A percentile compares a stretch with the other conserved stretches of the same genome.
These are phyloP conservation scores for Glutinoglossum americanum DNA, from an alignment of 495 filamentous ascomycete genomes.

Conservation along the genomic window DNA sequence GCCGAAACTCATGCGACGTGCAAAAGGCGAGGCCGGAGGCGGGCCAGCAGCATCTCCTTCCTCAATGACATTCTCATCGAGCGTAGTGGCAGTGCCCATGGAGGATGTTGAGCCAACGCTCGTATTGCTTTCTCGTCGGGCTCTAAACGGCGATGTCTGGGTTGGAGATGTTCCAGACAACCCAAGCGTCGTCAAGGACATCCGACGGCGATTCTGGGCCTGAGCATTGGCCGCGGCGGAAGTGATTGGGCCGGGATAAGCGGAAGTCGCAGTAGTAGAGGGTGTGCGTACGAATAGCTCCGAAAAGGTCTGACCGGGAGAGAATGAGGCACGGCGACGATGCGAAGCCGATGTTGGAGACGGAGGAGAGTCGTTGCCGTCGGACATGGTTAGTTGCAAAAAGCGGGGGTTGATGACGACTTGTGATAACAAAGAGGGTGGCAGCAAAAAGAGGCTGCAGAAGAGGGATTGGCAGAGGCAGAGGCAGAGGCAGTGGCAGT, in stretches of 20 bases:
- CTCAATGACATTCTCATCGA: conserved; percentile 73
- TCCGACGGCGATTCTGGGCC: conserved; percentile 51
- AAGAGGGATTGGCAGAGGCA: no score
- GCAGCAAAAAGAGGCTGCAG: no score
- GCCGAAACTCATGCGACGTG: conserved; percentile 76
- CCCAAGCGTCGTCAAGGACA: conserved; percentile 73
- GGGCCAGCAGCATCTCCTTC: conserved; percentile 40
- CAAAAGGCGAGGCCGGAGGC: conserved; percentile 46
- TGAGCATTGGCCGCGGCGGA: conserved; percentile 39
- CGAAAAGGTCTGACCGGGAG: conserved; percentile 23
- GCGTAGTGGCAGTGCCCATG: conserved; percentile 24
- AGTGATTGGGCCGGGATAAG: conserved; percentile 41
- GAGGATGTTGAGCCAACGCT: conserved; percentile 49
- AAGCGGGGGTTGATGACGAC: background rate
- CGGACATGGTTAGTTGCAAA: conserved; percentile 21
- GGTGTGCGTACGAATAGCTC: conserved; percentile 24
- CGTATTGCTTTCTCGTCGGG: conserved; percentile 49
- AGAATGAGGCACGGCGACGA: conserved; percentile 26
- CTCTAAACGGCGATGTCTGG: conserved; percentile 25
- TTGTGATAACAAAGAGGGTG: no score
- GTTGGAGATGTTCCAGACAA: conserved; percentile 57
- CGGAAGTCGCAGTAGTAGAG: conserved; percentile 13
- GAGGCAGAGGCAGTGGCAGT: background rate
- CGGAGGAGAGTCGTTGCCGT: conserved; percentile 26
- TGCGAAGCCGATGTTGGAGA: conserved; percentile 20